Base-by-base conservation (phyloP, 2,329 filamentous ascomycete genomes). In the Scedosporium minutisporum region DNA sequence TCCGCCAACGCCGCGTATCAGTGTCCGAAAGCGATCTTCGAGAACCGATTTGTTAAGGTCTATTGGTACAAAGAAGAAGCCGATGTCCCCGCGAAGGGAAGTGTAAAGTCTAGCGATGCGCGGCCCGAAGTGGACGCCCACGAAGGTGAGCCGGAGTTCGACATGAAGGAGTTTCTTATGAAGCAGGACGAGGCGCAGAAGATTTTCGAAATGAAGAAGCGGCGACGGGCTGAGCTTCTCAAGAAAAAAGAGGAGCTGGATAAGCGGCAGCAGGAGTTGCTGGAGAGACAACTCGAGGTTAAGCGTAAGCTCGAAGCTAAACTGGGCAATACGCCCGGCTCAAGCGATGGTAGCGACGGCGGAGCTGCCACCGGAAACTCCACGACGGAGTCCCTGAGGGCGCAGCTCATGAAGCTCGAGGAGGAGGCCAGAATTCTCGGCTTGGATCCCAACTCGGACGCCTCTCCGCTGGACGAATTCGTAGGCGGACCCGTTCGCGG, bases 21-120 rank as follows among this genome's bases (percentile, higher is more conserved):
- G 57, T 92, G 88, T 7, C 90, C 90, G 0, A 91, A 91, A 69
- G 87, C 87, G 57, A 87, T 95, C 55, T 95, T 93, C 69, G 88
- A 93, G 68, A 95, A 93, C 67, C 81, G 90, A 10, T 95, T 95
- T 68, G 90, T 95, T 58, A 93, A 91, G 68, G 87, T 93, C 0
- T 92, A 88, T 68, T 93, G 90, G 90, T 82, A 85, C 70, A 87
- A 85, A 67, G 80, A 82, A 5, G 79, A 81, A 27, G 73, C 75
- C 16, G 75, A 79, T 25, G 61, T 71, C 62, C 68, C 69, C 16
- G 61, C 25, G 48, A 63, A 41, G 38, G 57, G 14, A 51, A 27
- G 3, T 48, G 61, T 6, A 27, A 63, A 44, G 64, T 46, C 27
- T 29, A 33, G 16, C 10, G 29, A n/a, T 38, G 44, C 7, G 58